phyloP scores from a whole-genome alignment of 1,284 basidiomycete genomes.

The Ceratorhiza oryzae-sativae region DNA sequence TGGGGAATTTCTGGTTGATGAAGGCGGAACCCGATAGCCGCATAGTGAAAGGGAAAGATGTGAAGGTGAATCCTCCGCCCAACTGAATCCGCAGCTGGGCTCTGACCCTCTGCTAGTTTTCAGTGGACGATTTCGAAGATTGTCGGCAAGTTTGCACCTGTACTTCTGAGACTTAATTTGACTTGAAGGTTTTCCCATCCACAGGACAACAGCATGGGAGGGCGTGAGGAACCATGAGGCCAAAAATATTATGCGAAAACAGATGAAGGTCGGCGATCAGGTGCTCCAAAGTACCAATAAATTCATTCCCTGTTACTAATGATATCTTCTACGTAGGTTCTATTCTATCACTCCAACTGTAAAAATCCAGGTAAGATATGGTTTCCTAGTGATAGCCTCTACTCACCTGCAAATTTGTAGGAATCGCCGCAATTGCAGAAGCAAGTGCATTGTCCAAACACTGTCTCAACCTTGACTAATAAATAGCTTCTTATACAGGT shows the following conservation, averaged over 20 bases:
- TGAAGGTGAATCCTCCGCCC: conserved; percentile 66
- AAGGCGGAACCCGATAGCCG: conserved; percentile 92
- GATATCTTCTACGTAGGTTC: conserved; percentile 55
- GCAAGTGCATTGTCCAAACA: conserved; percentile 50
- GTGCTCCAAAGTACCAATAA: conserved; percentile 51
- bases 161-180: neutral
- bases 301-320: neutral
- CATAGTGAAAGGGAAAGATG: conserved; percentile 88
- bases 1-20: conserved; percentile 71
- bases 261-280: conserved; percentile 84
- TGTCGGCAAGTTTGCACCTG: conserved; percentile 51
- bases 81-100: neutral
- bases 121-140: conserved; percentile 85
- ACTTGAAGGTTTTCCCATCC: neutral
- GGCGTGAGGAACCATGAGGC: conserved; percentile 93
- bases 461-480: conserved; percentile 16
- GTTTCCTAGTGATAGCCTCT: neutral
- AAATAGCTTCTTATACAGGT: conserved; percentile 57
- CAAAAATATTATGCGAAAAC: conserved; percentile 80
- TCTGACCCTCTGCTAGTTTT: conserved; percentile 65
- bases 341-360: conserved; percentile 79
- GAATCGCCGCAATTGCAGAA: conserved; percentile 84
- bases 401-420: conserved; percentile 52
- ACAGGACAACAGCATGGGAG: conserved; percentile 85
- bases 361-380: conserved; percentile 76